These are phyloP conservation scores for Emergomyces africanus DNA, from an alignment of 2,329 filamentous ascomycete species.

Conservation along the genomic window DNA sequence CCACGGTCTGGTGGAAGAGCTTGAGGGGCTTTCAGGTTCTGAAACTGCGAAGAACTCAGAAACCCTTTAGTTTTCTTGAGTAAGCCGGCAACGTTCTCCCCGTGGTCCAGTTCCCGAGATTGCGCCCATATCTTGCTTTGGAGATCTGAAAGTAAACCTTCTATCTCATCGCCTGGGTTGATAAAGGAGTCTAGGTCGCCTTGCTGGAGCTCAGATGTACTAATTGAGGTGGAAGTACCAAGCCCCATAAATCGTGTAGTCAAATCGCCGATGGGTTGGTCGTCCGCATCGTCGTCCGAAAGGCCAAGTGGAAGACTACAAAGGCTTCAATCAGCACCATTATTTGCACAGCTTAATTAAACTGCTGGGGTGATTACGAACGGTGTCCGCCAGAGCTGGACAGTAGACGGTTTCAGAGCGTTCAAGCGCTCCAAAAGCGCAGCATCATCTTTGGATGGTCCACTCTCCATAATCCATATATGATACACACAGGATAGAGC, in stretches of 20 bases:
- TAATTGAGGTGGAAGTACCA: neutral
- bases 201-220: neutral
- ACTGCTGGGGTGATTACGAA: slow-evolving; percentile 9
- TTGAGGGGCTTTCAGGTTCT: neutral
- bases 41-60: slow-evolving; percentile 18
- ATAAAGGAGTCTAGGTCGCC: slow-evolving; percentile 3
- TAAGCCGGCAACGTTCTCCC: slow-evolving; percentile 2
- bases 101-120: neutral
- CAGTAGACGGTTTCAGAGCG: slow-evolving; percentile 21
- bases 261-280: slow-evolving; percentile 1
- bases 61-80: slow-evolving; percentile 13
- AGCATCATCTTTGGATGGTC: slow-evolving; percentile 14
- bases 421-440: slow-evolving; percentile 22
- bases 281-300: slow-evolving; percentile 1
- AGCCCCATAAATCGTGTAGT: slow-evolving; percentile 2
- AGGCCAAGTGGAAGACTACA: slow-evolving; percentile 2
- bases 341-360: neutral
- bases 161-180: slow-evolving; percentile 11
- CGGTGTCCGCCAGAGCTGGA: slow-evolving; percentile 19
- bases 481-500: neutral
- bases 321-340: slow-evolving; percentile 5
- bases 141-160: slow-evolving; percentile 11
- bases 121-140: slow-evolving; percentile 3
- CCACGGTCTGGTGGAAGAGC: neutral
- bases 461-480: slow-evolving; percentile 10